Base-by-base conservation (phyloP, 2,329 filamentous ascomycete species). In the Apiospora phragmitis region DNA sequence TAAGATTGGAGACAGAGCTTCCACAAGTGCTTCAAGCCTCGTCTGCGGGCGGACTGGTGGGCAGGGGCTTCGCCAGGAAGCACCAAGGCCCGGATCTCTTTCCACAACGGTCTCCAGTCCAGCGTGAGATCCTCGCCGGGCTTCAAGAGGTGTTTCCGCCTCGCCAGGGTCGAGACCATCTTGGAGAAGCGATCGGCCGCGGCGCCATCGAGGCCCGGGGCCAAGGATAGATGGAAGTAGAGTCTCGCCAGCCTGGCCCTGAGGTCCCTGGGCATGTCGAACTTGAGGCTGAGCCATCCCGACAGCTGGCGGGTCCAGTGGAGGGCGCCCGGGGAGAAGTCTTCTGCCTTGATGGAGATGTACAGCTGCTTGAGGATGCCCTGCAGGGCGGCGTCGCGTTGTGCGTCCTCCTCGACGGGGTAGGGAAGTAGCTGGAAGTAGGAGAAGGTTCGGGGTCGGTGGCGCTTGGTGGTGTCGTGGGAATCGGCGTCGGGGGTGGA, bases 271-370 rank as follows among this genome's bases (percentile, higher is more conserved):
- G 94, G 94, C 80, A 97, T 94, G 83, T 99, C 95, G 80, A 99
- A 99, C 86, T 99, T 99, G 82, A 99, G 90, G 69, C 92, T 93
- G 75, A 99, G 87, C 96, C 97, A 99, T 82, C 93, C 94, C 79
- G 95, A 91, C 66, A 99, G 91, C 88, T 99, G 96, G 75, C 95
- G 91, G 21, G 96, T 98, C 96, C 96, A 99, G 82, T 99, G 95
- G 72, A 97, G 87, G 38, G 95, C 96, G 43, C 96, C 96, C 0
- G 95, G 94, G 32, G 93, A 92, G 82, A 98, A 98, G 82, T 99
- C 96, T 74, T 97, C 94, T 4, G 96, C 92, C 79, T 94, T 92
- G 73, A 99, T 87, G 70, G 95, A 90, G 76, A 98, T 93, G 81
- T 97, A 98, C 41, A 99, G 91, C 78, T 97, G 93, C 80, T 95